Conservation (phyloP, 2,329 filamentous ascomycete species). For the Aschersonia sp. region DNA sequence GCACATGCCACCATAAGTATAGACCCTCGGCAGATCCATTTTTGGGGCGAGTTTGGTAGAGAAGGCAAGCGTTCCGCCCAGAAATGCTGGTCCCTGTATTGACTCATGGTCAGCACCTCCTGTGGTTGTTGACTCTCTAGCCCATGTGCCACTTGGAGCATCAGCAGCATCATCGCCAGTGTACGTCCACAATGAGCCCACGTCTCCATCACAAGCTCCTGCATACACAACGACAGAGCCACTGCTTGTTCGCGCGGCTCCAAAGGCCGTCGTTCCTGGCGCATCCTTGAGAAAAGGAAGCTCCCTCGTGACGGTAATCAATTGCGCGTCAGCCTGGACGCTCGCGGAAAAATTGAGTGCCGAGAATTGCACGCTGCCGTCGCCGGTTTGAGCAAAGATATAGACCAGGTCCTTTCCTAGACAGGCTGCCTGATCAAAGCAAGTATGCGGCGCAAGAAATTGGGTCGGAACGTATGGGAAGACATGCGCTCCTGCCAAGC, state of each 20-base stretch:
- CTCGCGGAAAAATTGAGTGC: constrained; percentile 50
- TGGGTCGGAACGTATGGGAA: constrained; percentile 69
- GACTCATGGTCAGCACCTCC: constrained; percentile 5
- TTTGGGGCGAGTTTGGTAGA: constrained; percentile 42
- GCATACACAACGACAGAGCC: constrained; percentile 61
- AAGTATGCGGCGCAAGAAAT: constrained; percentile 42
- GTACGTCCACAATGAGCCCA: constrained; percentile 55
- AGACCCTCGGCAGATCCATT: constrained; percentile 42
- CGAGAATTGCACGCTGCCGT: constrained; percentile 35
- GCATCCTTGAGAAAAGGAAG: constrained; percentile 47
- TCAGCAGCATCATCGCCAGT: constrained; percentile 19
- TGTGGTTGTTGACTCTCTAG: constrained; percentile 8
- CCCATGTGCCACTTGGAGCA: constrained; percentile 16
- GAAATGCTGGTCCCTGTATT: constrained; percentile 29
- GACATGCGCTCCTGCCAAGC: constrained; percentile 21
- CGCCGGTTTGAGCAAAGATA: constrained; percentile 45
- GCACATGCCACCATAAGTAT: constrained; percentile 87
- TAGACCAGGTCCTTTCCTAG: constrained; percentile 42
- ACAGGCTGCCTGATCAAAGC: constrained; percentile 24
- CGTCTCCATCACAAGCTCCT: constrained; percentile 50
- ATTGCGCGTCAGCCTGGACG: constrained; percentile 30
- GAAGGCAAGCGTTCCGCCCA: constrained; percentile 50
- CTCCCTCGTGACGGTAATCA: constrained; percentile 35
- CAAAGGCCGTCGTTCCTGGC: constrained; percentile 41
- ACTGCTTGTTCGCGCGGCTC: constrained; percentile 49